Base-by-base conservation (phyloP, 257 asterid genomes). In the Solanum etuberosum region DNA sequence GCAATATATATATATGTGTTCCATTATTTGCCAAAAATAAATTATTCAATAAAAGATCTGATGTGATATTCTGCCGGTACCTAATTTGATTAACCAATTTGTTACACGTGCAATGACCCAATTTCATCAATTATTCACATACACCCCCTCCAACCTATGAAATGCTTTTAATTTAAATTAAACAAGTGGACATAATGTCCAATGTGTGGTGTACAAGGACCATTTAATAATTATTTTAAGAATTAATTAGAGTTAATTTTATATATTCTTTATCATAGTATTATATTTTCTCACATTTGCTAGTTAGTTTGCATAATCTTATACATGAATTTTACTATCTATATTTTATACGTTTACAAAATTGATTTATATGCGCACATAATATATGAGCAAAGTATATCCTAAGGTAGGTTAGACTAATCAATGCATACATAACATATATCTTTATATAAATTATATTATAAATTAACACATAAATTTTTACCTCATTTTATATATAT, bases 21-120 rank as follows among this genome's bases (percentile, higher is more conserved):
- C 25, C 40, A 78, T 43, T 78, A 78, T 78, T 78, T 43, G 15
- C 61, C 37, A n/a, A 16, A 25, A 77, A 42, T 14, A 42, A 40
- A 40, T n/a, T 77, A 27, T 78, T 43, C 3, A 78, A 78, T 78
- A n/a, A 16, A 43, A 78, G 65, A 16, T 42, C 9, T 78, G 27
- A 43, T 43, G 65, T 78, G 84, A 78, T 78, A 43, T 43, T 43
- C 40, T 43, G 27, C 34, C 65, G 84, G 65, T 78, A 43, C 84
- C 84, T 25, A 78, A 78, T 43, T 78, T 15, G 37, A 16, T 78
- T 15, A 78, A 78, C 76, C 70, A 73, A 46, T 85, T 84, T 73
- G 86, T 87, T 87, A 87, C 93, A 87, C 92, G 91, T 89, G 90
- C 84, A 81, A 13, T 46, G 38, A 70, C 54, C 76, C 38, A 31